Conservation (phyloP, 106 monocot genomes). For the Apostasia ramifera region DNA sequence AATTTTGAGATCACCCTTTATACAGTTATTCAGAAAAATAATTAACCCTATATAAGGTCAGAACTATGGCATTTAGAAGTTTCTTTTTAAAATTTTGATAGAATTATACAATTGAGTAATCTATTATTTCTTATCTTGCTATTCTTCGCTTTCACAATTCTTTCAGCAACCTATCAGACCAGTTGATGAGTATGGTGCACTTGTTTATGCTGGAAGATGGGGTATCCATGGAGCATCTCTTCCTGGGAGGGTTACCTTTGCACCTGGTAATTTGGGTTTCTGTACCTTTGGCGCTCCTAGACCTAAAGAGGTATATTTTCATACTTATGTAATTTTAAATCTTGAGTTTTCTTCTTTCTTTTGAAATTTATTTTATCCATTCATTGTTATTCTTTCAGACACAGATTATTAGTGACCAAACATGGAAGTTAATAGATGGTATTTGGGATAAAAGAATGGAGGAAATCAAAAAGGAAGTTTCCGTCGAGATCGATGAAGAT, state of each 20-base stretch:
- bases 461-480: conserved; percentile 62
- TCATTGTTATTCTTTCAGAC: conserved; percentile 29
- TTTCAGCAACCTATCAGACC: conserved; percentile 59
- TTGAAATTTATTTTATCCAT: conserved; percentile 10
- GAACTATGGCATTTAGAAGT: too few species aligned
- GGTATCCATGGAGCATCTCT: conserved; percentile 78
- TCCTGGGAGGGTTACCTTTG: conserved; percentile 79
- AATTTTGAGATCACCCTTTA: too few species aligned
- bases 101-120: too few species aligned
- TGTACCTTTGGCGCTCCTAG: conserved; percentile 76
- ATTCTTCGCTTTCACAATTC: conserved; percentile 2
- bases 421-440: conserved; percentile 74
- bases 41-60: too few species aligned
- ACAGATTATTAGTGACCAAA: conserved; percentile 68
- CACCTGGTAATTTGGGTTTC: conserved; percentile 79
- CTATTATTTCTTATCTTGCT: neutral
- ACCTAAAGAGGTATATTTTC: conserved; percentile 51
- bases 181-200: conserved; percentile 79
- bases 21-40: too few species aligned
- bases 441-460: conserved; percentile 61
- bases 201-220: conserved; percentile 88
- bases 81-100: too few species aligned
- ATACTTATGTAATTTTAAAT: neutral
- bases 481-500: conserved; percentile 49
- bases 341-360: neutral